Conservation (phyloP, 352 stramenopile species). For the Globisporangium carolinianum region DNA sequence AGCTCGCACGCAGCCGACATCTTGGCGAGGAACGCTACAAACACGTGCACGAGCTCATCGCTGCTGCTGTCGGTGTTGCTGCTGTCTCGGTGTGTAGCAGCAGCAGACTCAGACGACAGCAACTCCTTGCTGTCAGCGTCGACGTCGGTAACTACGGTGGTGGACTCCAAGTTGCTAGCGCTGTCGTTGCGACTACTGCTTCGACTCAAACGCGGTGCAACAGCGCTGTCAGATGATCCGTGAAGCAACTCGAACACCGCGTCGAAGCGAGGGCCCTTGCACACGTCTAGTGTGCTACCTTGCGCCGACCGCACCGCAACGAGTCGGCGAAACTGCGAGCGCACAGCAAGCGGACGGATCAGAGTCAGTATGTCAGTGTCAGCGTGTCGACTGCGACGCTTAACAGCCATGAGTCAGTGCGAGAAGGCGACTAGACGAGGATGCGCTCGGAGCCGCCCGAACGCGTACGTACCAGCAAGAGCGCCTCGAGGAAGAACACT, state of each 20-base stretch:
- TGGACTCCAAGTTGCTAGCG: no score
- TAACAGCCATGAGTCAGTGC: no score
- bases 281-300: constrained; percentile 14
- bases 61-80: background rate
- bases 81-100: no score
- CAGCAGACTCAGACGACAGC: no score
- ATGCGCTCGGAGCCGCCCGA: background rate
- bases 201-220: background rate
- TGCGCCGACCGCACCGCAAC: constrained; percentile 8
- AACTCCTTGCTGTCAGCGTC: no score
- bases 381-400: background rate
- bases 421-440: background rate
- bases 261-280: constrained; percentile 29
- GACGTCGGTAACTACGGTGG: no score
- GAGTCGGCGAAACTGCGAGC: constrained; percentile 27
- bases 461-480: constrained; percentile 28
- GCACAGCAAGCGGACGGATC: background rate
- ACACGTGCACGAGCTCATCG: constrained; percentile 9
- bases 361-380: background rate
- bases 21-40: constrained; percentile 33
- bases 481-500: constrained; percentile 47
- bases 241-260: constrained; percentile 31
- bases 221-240: background rate
- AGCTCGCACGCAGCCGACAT: constrained; percentile 34
- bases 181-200: no score